A percentile compares a stretch with the other conserved stretches of the same genome.
Evolutionary conservation across 2,329 filamentous ascomycete species (phyloP).

Genomic region (Chaetomium olivaceum): DNA sequence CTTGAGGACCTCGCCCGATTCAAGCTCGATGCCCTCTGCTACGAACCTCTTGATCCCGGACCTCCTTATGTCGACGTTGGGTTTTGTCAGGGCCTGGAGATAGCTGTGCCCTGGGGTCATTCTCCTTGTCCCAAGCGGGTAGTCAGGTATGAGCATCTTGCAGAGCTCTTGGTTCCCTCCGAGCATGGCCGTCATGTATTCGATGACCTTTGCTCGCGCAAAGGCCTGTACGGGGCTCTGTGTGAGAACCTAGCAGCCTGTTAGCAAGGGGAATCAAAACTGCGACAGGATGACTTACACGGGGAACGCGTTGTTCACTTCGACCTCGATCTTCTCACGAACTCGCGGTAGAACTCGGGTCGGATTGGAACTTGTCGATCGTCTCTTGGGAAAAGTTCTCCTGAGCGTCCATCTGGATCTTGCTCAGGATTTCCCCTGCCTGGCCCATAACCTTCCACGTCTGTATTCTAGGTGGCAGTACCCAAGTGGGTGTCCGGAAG

Average conservation of each 20-base stretch:
- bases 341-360: constrained; percentile 48
- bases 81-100: constrained; percentile 47
- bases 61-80: constrained; percentile 52
- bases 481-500: constrained; percentile 47
- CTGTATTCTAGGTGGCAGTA: constrained; percentile 40
- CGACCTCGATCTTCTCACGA: constrained; percentile 49
- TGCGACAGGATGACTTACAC: constrained; percentile 38
- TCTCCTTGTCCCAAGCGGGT: constrained; percentile 49
- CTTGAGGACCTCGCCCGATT: constrained; percentile 49
- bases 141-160: constrained; percentile 52
- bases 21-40: constrained; percentile 50
- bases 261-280: background rate
- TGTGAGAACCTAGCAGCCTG: constrained; percentile 40
- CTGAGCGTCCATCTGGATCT: constrained; percentile 45
- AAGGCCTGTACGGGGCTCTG: constrained; percentile 45
- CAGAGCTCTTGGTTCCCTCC: constrained; percentile 52
- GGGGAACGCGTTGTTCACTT: constrained; percentile 47
- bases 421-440: constrained; percentile 40
- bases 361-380: constrained; percentile 49
- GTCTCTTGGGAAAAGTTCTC: constrained; percentile 48
- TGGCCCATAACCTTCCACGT: constrained; percentile 44
- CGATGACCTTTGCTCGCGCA: constrained; percentile 43
- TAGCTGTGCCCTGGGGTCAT: constrained; percentile 55
- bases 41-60: constrained; percentile 49
- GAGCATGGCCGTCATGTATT: constrained; percentile 52